Evolutionary conservation across 2,329 filamentous ascomycete species (phyloP).

Genomic region (Stromatinia cepivora): DNA sequence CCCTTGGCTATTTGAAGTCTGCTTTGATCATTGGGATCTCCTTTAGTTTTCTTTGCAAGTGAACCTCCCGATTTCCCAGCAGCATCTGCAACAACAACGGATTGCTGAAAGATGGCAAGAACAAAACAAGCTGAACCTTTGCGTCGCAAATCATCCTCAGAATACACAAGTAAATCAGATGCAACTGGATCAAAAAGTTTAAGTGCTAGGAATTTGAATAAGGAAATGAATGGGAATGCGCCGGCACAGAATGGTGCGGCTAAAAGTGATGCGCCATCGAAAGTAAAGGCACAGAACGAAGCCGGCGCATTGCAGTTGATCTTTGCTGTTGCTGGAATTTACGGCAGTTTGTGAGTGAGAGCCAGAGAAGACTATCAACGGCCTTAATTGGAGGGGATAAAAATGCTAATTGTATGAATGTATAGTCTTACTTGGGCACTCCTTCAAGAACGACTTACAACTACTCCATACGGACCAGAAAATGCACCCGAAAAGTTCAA

Average conservation of each 20-base stretch:
- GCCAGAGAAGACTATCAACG: background rate
- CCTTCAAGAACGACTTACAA: constrained; percentile 96
- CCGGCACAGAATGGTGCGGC: constrained; percentile 31
- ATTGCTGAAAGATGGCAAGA: constrained; percentile 59
- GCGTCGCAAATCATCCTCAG: constrained; percentile 65
- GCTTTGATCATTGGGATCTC: background rate
- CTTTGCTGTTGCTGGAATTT: constrained; percentile 91
- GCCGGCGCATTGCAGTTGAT: constrained; percentile 73
- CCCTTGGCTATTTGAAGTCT: background rate
- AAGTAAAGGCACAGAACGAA: constrained; percentile 44
- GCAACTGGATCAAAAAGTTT: constrained; percentile 41
- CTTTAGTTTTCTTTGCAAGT: background rate
- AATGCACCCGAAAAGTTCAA: constrained; percentile 75
- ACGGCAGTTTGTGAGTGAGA: constrained; percentile 83
- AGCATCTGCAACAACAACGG: background rate
- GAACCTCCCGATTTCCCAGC: background rate
- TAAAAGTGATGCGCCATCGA: constrained; percentile 35
- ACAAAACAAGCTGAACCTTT: constrained; percentile 67
- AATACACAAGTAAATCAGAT: constrained; percentile 58
- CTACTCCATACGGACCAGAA: constrained; percentile 73
- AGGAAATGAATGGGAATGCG: constrained; percentile 33
- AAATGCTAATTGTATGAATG: constrained; percentile 10
- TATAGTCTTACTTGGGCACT: constrained; percentile 87
- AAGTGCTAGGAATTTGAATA: constrained; percentile 32
- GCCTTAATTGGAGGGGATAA: background rate